Percentiles rank a stretch among this genome's conserved stretches.
Conservation (phyloP, 495 filamentous ascomycete genomes). For the Talaromyces adpressus region DNA sequence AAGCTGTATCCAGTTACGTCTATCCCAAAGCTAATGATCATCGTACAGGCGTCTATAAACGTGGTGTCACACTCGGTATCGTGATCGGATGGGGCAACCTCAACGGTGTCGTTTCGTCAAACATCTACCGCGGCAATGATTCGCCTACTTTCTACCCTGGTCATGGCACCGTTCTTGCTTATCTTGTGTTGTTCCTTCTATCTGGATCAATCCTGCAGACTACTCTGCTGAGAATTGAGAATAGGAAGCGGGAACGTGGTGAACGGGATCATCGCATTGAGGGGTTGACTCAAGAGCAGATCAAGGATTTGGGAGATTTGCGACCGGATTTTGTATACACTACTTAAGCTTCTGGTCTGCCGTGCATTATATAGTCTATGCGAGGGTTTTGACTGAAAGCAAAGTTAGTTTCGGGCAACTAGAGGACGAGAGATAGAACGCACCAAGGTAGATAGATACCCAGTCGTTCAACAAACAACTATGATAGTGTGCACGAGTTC, state of each 20-base stretch:
- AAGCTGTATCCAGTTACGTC: background rate
- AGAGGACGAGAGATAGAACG: background rate
- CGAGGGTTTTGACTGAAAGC: background rate
- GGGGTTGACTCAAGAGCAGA: slow-evolving; percentile 23
- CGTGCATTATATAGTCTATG: background rate
- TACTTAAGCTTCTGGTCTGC: slow-evolving; percentile 28
- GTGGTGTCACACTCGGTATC: slow-evolving; percentile 77
- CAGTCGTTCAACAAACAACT: background rate
- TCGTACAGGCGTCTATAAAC: slow-evolving; percentile 67
- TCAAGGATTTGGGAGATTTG: slow-evolving; percentile 52
- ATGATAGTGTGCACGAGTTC: background rate
- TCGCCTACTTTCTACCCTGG: slow-evolving; percentile 50
- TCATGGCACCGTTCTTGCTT: slow-evolving; percentile 53
- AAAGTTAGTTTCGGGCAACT: background rate
- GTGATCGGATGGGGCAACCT: slow-evolving; percentile 93
- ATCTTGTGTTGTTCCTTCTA: slow-evolving; percentile 52
- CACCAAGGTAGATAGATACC: background rate
- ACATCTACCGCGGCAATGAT: slow-evolving; percentile 55
- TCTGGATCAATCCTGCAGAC: slow-evolving; percentile 60
- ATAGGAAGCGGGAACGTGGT: slow-evolving; percentile 42
- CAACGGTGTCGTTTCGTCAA: slow-evolving; percentile 76
- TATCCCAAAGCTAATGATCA: background rate
- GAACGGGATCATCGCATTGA: slow-evolving; percentile 61
- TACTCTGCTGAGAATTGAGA: slow-evolving; percentile 44
- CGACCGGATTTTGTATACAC: slow-evolving; percentile 78